Evolutionary conservation across 225 moss, liverwort and hornwort genomes (phyloP), one percentile per base, ranked within the genome.

Genomic region (Physcomitrellopsis africana): DNA sequence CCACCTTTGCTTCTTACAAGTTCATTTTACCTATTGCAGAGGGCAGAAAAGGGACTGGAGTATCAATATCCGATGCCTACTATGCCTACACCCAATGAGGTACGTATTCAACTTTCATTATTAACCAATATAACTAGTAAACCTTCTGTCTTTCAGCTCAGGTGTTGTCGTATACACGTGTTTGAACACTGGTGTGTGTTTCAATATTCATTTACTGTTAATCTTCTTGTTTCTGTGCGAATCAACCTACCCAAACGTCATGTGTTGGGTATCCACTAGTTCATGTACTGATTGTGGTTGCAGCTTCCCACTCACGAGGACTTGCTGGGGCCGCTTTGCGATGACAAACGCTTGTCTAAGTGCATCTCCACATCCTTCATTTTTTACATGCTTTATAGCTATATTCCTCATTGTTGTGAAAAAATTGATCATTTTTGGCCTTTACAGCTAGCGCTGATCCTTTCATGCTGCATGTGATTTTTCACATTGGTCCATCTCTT

Each of bases 301-400:
- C 79, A 85, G 85, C 85, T 85, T 47, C 85, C 79, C 17, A 85
- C 79, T 10, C 82, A 69, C 52, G 73, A 79, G 60, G 82, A 85
- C 52, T n/a, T 72, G 47, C 48, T 85, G 46, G 45, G 51, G 11
- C 79, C 79, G 20, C 60, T 82, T 69, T 85, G 76, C 72, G 72
- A 64, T 45, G 73, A 82, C 69, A 11, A 69, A 53, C 15, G 54
- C 19, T 62, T 81, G 26, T 72, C 81, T 8, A 51, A 82, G 85
- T 85, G 65, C 76, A 82, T 79, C 41, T 3, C 46, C 60, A 16
- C 74, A 23, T 63, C 62, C 17, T 73, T 63, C 73, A 51, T 15
- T 52, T 63, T 47, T 41, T 22, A 15, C 22, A 43, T 56, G 37
- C 19, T 47, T 63, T 37, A 37, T 5, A 45, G 29, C 54, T 73